Evolutionary conservation across 1,284 basidiomycete genomes (phyloP).

Genomic region (Leccinum huronense): DNA sequence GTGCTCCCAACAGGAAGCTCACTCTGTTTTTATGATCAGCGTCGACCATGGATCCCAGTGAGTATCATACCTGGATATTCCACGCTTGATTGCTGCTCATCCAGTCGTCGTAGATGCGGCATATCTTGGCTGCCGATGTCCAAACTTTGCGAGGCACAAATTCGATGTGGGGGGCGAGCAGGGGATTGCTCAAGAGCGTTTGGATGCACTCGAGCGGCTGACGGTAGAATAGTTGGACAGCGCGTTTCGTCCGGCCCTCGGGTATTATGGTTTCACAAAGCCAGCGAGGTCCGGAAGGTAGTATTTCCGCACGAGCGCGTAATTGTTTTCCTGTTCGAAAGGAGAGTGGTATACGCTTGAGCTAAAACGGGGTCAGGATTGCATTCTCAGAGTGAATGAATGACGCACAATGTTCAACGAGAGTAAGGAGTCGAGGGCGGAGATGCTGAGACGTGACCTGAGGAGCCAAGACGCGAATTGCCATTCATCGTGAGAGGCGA

Average conservation of each 20-base stretch:
- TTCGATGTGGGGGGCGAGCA: neutral
- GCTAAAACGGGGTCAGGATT: neutral
- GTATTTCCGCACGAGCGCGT: neutral
- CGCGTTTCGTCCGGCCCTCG: neutral
- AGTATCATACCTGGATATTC: neutral
- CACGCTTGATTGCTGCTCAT: neutral
- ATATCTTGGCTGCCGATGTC: neutral
- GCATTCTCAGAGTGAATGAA: too few species aligned
- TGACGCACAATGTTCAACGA: neutral
- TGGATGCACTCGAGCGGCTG: conserved; percentile 5
- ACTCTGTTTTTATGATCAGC: too few species aligned
- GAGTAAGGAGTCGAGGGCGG: neutral
- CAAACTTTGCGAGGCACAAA: neutral
- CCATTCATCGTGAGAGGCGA: too few species aligned
- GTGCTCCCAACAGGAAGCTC: too few species aligned
- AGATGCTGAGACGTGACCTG: neutral
- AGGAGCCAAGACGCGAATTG: neutral
- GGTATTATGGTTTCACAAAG: neutral
- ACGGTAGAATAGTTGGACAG: conserved; percentile 3
- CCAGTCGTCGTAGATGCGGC: neutral
- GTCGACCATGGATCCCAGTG: too few species aligned
- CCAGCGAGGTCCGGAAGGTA: conserved; percentile 10
- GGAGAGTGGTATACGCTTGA: neutral
- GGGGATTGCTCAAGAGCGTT: neutral
- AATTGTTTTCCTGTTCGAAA: conserved; percentile 8